phyloP scores from a whole-genome alignment of 257 asterid genomes.

The Henckelia pumila region DNA sequence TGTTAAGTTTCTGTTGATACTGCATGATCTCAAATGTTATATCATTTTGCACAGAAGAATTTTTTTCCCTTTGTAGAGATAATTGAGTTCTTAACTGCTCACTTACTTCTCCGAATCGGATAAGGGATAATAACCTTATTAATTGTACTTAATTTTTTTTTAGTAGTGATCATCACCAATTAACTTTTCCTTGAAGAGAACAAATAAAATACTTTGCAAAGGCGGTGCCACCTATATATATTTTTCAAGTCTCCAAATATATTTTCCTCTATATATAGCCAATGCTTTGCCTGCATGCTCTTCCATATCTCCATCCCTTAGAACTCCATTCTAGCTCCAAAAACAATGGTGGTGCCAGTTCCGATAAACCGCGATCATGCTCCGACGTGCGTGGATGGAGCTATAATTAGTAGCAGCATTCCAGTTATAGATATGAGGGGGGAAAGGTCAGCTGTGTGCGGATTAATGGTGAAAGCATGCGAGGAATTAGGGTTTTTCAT shows the following conservation, averaged over 20 bases:
- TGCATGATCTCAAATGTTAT: no score
- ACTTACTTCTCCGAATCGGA: no score
- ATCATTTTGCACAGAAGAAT: no score
- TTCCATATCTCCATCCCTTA: background rate
- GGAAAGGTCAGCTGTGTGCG: constrained; percentile 32
- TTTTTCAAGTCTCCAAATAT: background rate
- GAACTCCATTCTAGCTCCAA: background rate
- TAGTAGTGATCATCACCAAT: no score
- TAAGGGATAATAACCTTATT: no score
- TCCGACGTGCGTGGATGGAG: no score
- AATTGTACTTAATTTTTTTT: no score
- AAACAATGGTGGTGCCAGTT: background rate
- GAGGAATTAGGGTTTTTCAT: constrained; percentile 65
- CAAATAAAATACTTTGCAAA: background rate
- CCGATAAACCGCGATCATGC: background rate
- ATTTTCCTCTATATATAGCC: background rate
- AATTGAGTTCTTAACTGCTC: no score
- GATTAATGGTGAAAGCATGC: constrained; percentile 52
- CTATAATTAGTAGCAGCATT: constrained; percentile 6
- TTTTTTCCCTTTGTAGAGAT: no score
- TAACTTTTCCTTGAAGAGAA: background rate
- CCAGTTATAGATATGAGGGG: constrained; percentile 56
- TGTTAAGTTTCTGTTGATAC: no score
- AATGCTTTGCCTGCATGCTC: background rate
- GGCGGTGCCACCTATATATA: constrained; percentile 1